Percentiles rank a stretch among this genome's conserved stretches.
Evolutionary conservation across 179 eudicot species (phyloP).

Genomic region (Spinacia oleracea): DNA sequence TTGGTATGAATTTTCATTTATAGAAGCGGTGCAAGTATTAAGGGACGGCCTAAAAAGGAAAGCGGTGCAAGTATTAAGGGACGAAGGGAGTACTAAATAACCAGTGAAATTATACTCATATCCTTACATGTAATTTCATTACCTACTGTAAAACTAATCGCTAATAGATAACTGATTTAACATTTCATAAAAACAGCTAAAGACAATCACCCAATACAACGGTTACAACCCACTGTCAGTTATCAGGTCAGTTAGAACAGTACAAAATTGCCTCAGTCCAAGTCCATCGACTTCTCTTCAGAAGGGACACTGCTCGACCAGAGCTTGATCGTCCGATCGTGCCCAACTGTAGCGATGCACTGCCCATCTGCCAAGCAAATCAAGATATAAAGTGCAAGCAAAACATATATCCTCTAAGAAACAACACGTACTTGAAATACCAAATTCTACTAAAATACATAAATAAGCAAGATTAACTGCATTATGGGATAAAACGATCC

Average conservation of each 20-base stretch:
- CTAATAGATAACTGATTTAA: not conserved
- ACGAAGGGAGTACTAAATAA: no score
- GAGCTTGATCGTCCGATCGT: slow-evolving; percentile 83
- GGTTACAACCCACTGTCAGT: no score
- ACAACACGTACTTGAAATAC: not conserved
- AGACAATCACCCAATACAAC: no score
- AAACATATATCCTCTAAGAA: not conserved
- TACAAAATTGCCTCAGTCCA: slow-evolving; percentile 38
- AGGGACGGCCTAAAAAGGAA: no score
- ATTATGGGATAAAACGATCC: not conserved
- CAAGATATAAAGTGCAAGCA: not conserved
- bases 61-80: no score
- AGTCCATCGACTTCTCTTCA: slow-evolving; percentile 68
- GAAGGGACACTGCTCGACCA: slow-evolving; percentile 61
- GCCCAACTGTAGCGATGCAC: slow-evolving; percentile 70
- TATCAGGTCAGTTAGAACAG: not conserved
- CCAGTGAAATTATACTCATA: no score
- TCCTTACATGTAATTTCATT: no score
- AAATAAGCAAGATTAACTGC: not conserved
- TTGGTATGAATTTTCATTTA: no score
- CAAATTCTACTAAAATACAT: not conserved
- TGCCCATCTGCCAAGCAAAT: slow-evolving; percentile 68
- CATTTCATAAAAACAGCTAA: no score
- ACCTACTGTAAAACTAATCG: no score
- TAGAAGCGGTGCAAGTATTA: no score